Evolutionary conservation across 2,329 filamentous ascomycete genomes (phyloP).

Genomic region (Penicillium rolfsii): DNA sequence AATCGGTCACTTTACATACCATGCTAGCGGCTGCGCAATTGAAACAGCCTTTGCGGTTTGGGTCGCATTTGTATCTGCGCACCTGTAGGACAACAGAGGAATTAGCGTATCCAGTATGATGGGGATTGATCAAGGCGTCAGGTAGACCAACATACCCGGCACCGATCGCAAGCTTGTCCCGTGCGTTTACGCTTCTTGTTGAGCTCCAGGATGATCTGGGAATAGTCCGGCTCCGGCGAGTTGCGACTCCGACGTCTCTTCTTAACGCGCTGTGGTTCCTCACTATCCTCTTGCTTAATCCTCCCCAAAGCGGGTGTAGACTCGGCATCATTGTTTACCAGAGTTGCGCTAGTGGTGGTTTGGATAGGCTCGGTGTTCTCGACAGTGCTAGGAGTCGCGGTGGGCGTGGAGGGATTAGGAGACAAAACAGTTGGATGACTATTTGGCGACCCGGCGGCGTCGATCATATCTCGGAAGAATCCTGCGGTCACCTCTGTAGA

Average conservation of each 20-base stretch:
- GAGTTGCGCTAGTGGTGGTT: too few species aligned
- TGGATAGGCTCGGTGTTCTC: not conserved
- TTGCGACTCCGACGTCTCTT: slow-evolving; percentile 9
- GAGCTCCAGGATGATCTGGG: not conserved
- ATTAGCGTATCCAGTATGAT: not conserved
- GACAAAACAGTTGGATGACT: too few species aligned
- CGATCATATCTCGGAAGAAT: too few species aligned
- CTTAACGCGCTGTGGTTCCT: not conserved
- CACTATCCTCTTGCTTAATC: not conserved
- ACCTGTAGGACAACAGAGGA: not conserved
- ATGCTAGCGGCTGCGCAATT: not conserved
- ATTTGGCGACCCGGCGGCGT: too few species aligned
- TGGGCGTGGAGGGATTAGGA: too few species aligned
- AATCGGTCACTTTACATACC: slow-evolving; percentile 6
- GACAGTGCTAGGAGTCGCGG: not conserved
- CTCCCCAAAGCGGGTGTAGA: not conserved
- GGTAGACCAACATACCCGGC: slow-evolving; percentile 13
- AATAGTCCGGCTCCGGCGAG: slow-evolving; percentile 12
- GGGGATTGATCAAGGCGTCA: not conserved
- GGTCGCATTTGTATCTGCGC: slow-evolving; percentile 1
- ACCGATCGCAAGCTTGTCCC: slow-evolving; percentile 22
- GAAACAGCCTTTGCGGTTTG: not conserved
- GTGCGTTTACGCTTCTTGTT: slow-evolving; percentile 4
- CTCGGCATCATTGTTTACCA: not conserved
- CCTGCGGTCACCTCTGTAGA: not conserved